Base-by-base conservation (phyloP, 768 basidiomycete species). In the Hydnum rufescens region DNA sequence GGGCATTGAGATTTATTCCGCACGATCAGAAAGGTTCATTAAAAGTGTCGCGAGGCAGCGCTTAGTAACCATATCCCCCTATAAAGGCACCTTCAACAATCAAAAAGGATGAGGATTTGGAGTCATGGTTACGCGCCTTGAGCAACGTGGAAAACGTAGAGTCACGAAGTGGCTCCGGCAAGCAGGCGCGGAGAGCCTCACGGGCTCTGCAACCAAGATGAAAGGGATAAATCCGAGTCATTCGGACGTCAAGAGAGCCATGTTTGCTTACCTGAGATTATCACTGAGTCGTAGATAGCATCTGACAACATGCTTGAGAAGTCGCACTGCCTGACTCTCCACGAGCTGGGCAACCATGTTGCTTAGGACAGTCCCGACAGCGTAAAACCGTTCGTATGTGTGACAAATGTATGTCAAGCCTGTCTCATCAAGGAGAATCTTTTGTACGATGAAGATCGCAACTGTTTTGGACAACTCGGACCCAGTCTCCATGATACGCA, bases 351-450 rank as follows among this genome's bases (percentile, higher is more conserved):
- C 84, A 58, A 97, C 95, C 95, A 99, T 99, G 65, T 95, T 96
- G 70, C 85, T 87, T 54, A 99, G 73, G 16, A 99, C 95, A 4
- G 93, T 95, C 18, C 93, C 95, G 51, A 99, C 95, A 13, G 95
- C 95, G 64, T 96, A 97, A 69, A 99, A 99, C 51, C 95, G 76
- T 64, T 99, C 95, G 63, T 99, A 99, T n/a, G 95, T 99, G 66
- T 99, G 95, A 61, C 95, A 97, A 62, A 97, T 99, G 65, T 99
- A 99, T 16, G 89, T 92, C 55, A 99, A 69, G 19, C 95, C 95
- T 2, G 93, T 89, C 66, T 99, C 95, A 64, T 99, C 95, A 51
- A 97, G 74, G 16, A 99, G 73, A 54, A 88, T 72, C 68, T 99
- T 99, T 66, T 99, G 95, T 3, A 99, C 95, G 61, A 99, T 99